Base-by-base conservation (phyloP, 2,329 filamentous ascomycete genomes). In the Beauveria asiatica region DNA sequence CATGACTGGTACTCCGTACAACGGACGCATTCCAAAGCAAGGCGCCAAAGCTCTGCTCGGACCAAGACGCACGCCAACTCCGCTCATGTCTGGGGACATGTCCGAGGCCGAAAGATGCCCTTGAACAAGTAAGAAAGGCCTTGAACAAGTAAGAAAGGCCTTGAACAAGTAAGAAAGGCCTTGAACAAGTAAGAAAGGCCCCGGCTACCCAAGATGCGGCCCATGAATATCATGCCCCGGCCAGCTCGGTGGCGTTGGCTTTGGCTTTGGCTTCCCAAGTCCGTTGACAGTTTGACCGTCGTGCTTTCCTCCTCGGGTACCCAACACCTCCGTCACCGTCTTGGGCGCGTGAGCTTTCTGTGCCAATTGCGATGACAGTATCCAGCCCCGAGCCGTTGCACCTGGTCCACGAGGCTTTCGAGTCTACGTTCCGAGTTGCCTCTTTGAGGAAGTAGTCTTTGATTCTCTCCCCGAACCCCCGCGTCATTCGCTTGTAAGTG, bases 41-140 rank as follows among this genome's bases (percentile, higher is more conserved):
- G 80, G 79, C 42, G 71, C 86, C 11, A 11, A 71, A 64, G 0
- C 72, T 86, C 1, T 37, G 78, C 82, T 1, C 74, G 83, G 23
- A 75, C 73, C 41, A 67, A 86, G 37, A 76, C 82, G 2, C 72
- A 74, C 5, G 70, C 11, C 77, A 7, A 83, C 86, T 64, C 82
- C 83, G 0, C 72, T 86, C 3, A 30, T 30, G 27, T 78, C 78
- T 5, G 73, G 86, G 2, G 75, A 76, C 11, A 70, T 85, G 3
- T 74, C 77, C 0, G 83, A 86, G 65, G 66, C 77, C 0, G 83
- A 86, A 65, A 65, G 66, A 76, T 39, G 79, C 80, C 59, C 85
- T 85, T 65, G 82, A 85, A 85, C 62, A 70, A 71, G 3, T 6
- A 78, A 82, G 4, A 33, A 33, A 33, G 30, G 57, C 77, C 85